Evolutionary conservation across 1,284 basidiomycete species (phyloP), one percentile per base, ranked within the genome.

Genomic region (Heterobasidion irregulare): DNA sequence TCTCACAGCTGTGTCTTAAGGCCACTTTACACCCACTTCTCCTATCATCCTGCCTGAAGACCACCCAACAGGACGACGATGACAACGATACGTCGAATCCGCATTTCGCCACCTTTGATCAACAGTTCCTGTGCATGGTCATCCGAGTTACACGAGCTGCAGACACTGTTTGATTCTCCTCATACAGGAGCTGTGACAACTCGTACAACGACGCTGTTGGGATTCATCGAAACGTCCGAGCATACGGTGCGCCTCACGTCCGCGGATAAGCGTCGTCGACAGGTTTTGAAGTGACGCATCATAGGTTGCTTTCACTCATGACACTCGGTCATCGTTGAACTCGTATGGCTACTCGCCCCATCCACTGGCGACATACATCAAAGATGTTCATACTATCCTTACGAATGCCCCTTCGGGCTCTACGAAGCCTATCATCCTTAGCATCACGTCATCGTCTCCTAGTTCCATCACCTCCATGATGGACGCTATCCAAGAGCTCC

Each of bases 101-200:
- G 61, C n/a, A 64, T 80, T 50, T 55, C 67, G n/a, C 87, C 86
- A 8, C 74, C 84, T 8, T 68, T 92, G 47, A 72, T 91, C 57
- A 92, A 92, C 65, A 78, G 86, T 1, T 83, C 90, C 12, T 89
- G 84, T 61, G 81, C 83, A 13, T 92, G 89, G 89, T 85, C 88
- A 2, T 86, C 86, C 2, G 78, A 84, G 60, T 68, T 76, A 32
- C 62, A 72, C 15, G 83, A 92, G 58, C 75, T 92, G 16, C 68
- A 72, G 34, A 77, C 74, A 32, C 71, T 92, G 47, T 89, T 86
- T 66, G 72, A 78, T 47, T 86, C 75, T 13, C 75, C 79, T 0
- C 74, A 78, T 62, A 92, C 86, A 0, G 86, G 87, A 13, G 90
- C 86, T 3, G 80, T 92, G 50, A 87, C 84, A 7, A 91, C 86